These are phyloP conservation scores for Angomonas ambiguus DNA, from an alignment of 208 protist genomes.

Conservation along the genomic window DNA sequence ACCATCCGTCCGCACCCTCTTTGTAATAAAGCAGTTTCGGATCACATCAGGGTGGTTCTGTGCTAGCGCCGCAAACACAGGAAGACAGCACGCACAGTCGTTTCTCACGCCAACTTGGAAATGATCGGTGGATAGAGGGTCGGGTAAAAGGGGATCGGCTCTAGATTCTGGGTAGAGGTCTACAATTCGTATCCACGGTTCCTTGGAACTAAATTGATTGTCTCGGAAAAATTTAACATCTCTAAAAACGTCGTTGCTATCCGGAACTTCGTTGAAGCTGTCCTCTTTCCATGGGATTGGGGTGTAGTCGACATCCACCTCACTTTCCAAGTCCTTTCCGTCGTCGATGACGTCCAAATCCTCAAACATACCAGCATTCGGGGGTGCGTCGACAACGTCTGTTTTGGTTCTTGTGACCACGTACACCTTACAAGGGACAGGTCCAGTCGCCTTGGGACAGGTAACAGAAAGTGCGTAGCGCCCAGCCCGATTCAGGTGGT, in stretches of 20 bases:
- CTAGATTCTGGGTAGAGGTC: constrained; percentile 63
- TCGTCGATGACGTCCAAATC: constrained; percentile 72
- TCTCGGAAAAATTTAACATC: constrained; percentile 44
- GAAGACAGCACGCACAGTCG: constrained; percentile 39
- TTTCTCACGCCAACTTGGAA: constrained; percentile 35
- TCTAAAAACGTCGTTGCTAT: constrained; percentile 43
- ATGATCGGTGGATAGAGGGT: constrained; percentile 40
- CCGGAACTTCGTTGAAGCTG: constrained; percentile 26
- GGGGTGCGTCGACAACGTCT: constrained; percentile 51
- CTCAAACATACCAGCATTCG: constrained; percentile 56
- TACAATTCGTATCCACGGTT: constrained; percentile 54
- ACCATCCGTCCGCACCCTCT: constrained; percentile 42
- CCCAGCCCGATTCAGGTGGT: constrained; percentile 39
- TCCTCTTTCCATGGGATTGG: constrained; percentile 23
- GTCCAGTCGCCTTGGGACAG: constrained; percentile 51
- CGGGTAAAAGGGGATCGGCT: constrained; percentile 42
- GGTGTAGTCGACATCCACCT: constrained; percentile 48
- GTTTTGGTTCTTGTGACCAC: constrained; percentile 31
- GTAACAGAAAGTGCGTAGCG: constrained; percentile 69
- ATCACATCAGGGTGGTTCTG: constrained; percentile 48
- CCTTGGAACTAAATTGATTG: constrained; percentile 31
- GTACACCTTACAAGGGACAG: constrained; percentile 44
- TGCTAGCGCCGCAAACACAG: constrained; percentile 36
- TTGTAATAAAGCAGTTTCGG: constrained; percentile 51
- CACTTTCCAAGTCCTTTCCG: constrained; percentile 26